These are phyloP conservation scores for Fomitopsis pinicola DNA, from an alignment of 1,284 basidiomycete genomes.

Conservation along the genomic window DNA sequence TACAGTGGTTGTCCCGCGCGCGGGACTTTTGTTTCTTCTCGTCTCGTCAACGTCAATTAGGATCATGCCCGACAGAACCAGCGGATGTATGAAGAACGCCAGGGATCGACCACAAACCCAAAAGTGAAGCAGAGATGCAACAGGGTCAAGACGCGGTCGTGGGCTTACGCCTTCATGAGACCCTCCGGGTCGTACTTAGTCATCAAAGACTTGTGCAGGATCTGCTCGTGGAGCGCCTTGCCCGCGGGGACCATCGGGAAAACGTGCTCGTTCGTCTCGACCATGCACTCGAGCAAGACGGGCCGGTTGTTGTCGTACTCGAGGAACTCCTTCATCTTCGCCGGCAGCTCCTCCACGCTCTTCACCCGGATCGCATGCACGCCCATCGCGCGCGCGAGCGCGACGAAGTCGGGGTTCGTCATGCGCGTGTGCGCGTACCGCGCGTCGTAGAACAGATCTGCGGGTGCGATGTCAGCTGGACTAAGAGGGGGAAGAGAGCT, in stretches of 20 bases:
- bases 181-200: constrained; percentile 18
- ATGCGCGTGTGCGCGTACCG: constrained; percentile 94
- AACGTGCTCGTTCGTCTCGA: constrained; percentile 88
- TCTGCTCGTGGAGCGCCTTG: constrained; percentile 87
- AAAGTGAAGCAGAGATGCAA: background rate
- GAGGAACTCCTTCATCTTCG: constrained; percentile 98
- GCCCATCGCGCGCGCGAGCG: constrained; percentile 86
- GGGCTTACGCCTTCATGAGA: constrained; percentile 14
- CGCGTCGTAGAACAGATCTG: constrained; percentile 92
- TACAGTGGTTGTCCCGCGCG: constrained; percentile 5
- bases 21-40: constrained; percentile 3
- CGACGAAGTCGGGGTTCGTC: constrained; percentile 93
- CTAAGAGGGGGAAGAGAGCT: background rate
- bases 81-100: background rate
- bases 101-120: background rate
- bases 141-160: background rate
- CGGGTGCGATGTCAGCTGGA: constrained; percentile 3
- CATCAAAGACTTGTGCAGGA: constrained; percentile 46
- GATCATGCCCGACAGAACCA: background rate
- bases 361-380: constrained; percentile 85
- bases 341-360: constrained; percentile 73
- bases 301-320: constrained; percentile 89
- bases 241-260: constrained; percentile 94
- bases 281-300: constrained; percentile 87
- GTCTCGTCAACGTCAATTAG: background rate